Evolutionary conservation across 2,329 filamentous ascomycete species (phyloP), one percentile per base, ranked within the genome.

Genomic region (Verticillium dahliae): DNA sequence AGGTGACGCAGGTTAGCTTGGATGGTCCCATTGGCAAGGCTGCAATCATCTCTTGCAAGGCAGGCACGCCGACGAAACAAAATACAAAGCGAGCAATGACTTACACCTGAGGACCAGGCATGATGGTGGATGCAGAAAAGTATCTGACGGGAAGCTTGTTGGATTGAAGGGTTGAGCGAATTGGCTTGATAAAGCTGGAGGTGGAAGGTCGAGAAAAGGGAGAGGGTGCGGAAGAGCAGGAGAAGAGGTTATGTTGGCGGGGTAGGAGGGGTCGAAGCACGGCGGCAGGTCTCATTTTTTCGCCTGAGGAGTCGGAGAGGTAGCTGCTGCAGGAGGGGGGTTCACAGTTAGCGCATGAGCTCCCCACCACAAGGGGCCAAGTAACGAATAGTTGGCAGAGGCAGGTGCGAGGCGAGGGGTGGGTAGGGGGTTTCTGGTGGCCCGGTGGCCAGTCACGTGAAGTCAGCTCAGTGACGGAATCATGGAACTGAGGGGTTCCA

Each of bases 61-160:
- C 7, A 10, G 45, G 41, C 9, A 31, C 11, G 4, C n/a, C 5
- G 18, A 35, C 27, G 34, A 15, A 33, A 22, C 55, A 38, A 57
- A 58, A 50, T 18, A 34, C 34, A 14, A 58, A 15, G 35, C 31
- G 33, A 60, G 37, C 5, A 33, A 14, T 50, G 39, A 84, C 87
- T 81, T 82, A 91, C 80, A 87, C 87, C 76, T 89, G 87, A 76
- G 85, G 79, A 74, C 82, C 80, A 65, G 69, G 63, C 92, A 96
- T 97, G 77, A 83, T 88, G 82, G 84, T 80, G 72, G 88, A 78
- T 75, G 90, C 81, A 65, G 77, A 79, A 70, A 81, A 84, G 70
- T 77, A 79, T 69, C 80, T 75, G 67, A 73, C 66, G 58, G 71
- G 64, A 63, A 62, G 61, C 61, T 66, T 66, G 62, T 63, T 65